Evolutionary conservation across 176 grass and related monocot species (phyloP).

Genomic region (Eremochloa ophiuroides): DNA sequence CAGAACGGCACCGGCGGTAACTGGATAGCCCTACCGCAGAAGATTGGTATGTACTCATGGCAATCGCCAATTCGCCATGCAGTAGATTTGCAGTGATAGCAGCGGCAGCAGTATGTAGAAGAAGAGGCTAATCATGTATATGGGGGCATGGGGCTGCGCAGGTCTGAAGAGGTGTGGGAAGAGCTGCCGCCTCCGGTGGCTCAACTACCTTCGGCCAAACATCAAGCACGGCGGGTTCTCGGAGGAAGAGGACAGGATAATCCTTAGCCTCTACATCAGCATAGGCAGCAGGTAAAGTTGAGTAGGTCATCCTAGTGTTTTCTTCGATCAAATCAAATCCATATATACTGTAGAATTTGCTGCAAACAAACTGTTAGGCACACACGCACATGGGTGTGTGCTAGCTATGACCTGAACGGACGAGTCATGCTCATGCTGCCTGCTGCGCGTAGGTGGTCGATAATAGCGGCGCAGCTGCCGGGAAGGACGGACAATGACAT

Average conservation of each 20-base stretch:
- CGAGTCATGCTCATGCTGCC: conserved; percentile 21
- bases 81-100: not conserved
- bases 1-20: conserved; percentile 87
- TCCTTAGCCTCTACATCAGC: conserved; percentile 76
- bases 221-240: conserved; percentile 93
- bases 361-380: conserved; percentile 33
- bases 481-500: conserved; percentile 97
- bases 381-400: conserved; percentile 33
- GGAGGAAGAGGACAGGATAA: conserved; percentile 87
- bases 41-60: conserved; percentile 65
- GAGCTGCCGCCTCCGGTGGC: conserved; percentile 94
- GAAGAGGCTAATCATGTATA: not conserved
- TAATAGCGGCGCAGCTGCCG: conserved; percentile 89
- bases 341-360: conserved; percentile 25
- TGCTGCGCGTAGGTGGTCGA: conserved; percentile 67
- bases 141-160: not conserved
- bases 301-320: conserved; percentile 5
- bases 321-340: conserved; percentile 26
- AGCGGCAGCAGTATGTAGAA: not conserved
- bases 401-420: conserved; percentile 26
- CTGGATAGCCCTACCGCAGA: conserved; percentile 92
- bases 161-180: conserved; percentile 93
- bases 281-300: conserved; percentile 87
- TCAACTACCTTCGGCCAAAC: conserved; percentile 96
- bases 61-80: not conserved